Percentiles rank a stretch among this genome's conserved stretches.
phyloP scores from a whole-genome alignment of 2,329 filamentous ascomycete species.

The Ramularia endophylla region DNA sequence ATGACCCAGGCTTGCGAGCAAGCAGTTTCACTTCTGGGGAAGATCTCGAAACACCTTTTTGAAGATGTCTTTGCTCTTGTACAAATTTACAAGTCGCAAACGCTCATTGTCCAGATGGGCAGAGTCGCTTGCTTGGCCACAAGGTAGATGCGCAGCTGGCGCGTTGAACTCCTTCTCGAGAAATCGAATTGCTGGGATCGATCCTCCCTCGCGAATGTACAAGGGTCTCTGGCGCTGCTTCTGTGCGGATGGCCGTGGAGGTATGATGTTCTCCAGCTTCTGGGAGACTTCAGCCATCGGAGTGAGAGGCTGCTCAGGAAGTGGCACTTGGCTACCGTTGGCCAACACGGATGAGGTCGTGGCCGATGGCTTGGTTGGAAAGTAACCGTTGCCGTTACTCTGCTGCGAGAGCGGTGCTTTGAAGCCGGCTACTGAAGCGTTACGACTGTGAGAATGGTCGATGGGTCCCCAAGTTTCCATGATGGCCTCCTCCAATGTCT shows the following conservation, averaged over 20 bases:
- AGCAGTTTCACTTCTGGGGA: slow-evolving; percentile 22
- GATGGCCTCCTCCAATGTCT: slow-evolving; percentile 78
- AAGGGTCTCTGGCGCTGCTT: slow-evolving; percentile 54
- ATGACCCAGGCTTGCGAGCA: too few relatives aligned
- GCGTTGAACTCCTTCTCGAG: slow-evolving; percentile 90
- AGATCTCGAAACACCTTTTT: slow-evolving; percentile 63
- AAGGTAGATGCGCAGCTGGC: slow-evolving; percentile 86
- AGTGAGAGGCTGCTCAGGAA: slow-evolving; percentile 24
- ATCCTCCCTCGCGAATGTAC: slow-evolving; percentile 93
- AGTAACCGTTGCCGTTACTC: slow-evolving; percentile 15
- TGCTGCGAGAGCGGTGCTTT: slow-evolving; percentile 10
- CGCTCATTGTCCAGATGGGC: slow-evolving; percentile 95
- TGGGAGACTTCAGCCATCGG: slow-evolving; percentile 21
- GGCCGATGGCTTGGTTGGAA: slow-evolving; percentile 36
- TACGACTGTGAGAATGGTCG: slow-evolving; percentile 20
- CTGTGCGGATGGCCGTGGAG: slow-evolving; percentile 26
- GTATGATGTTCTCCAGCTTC: slow-evolving; percentile 22
- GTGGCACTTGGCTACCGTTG: slow-evolving; percentile 34
- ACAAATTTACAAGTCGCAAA: slow-evolving; percentile 77
- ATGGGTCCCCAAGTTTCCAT: slow-evolving; percentile 73
- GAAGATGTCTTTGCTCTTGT: slow-evolving; percentile 90
- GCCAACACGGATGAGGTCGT: slow-evolving; percentile 49
- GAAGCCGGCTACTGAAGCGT: slow-evolving; percentile 12
- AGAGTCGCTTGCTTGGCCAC: slow-evolving; percentile 87
- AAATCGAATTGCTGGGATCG: slow-evolving; percentile 90